phyloP scores from a whole-genome alignment of 176 grass and related monocot species.

The Phoenix roebelenii region DNA sequence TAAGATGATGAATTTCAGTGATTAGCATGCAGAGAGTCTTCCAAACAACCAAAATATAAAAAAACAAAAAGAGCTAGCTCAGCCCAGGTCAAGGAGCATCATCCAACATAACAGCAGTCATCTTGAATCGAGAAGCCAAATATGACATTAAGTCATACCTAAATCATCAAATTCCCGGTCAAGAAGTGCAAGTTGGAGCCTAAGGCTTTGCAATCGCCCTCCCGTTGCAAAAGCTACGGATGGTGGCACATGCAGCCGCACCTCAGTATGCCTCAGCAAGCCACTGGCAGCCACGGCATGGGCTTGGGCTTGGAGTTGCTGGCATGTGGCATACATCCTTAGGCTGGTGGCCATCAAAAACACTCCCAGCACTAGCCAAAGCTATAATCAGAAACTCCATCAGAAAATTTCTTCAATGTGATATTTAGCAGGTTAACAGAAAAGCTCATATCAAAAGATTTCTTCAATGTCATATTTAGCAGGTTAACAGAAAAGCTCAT shows the following conservation, averaged over 20 bases:
- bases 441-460: too few species aligned
- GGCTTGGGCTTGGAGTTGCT: constrained; percentile 76
- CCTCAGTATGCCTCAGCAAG: constrained; percentile 69
- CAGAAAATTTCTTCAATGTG: too few species aligned
- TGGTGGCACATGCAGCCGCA: constrained; percentile 74
- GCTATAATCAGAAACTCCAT: not conserved
- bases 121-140: too few species aligned
- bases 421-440: too few species aligned
- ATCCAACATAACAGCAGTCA: too few species aligned
- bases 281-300: constrained; percentile 52
- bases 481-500: too few species aligned
- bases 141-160: constrained; percentile 24
- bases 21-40: not conserved
- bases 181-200: constrained; percentile 85
- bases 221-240: constrained; percentile 62
- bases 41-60: too few species aligned
- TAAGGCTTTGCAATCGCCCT: constrained; percentile 73
- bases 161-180: constrained; percentile 98
- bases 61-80: too few species aligned
- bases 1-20: constrained; percentile 16
- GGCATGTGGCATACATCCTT: constrained; percentile 85
- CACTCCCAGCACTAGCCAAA: constrained; percentile 84
- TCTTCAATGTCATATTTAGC: too few species aligned
- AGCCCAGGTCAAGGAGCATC: too few species aligned
- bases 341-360: constrained; percentile 82